Evolutionary conservation across 2,329 filamentous ascomycete genomes (phyloP).

Genomic region (Cryphonectria japonica): DNA sequence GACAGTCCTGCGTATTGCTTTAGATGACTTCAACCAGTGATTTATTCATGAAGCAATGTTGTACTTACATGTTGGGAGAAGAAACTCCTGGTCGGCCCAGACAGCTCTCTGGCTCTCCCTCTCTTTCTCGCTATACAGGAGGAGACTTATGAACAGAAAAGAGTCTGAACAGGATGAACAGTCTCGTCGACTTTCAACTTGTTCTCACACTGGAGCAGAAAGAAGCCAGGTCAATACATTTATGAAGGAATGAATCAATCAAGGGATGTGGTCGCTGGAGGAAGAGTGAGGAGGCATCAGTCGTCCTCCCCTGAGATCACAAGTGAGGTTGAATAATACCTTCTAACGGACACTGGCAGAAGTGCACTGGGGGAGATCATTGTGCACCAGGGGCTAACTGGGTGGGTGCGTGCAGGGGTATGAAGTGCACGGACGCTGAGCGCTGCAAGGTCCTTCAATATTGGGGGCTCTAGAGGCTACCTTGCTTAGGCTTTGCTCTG

Average conservation of each 20-base stretch:
- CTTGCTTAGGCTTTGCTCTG: background rate
- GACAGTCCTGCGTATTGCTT: constrained; percentile 69
- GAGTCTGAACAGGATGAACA: background rate
- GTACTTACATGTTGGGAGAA: constrained; percentile 25
- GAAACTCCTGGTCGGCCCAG: constrained; percentile 8
- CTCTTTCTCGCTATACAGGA: background rate
- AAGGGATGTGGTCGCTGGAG: too few species aligned
- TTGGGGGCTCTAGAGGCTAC: background rate
- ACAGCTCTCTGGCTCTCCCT: too few species aligned
- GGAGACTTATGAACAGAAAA: constrained; percentile 12
- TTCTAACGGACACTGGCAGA: constrained; percentile 4
- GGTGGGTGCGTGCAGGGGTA: background rate
- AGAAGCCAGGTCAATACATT: background rate
- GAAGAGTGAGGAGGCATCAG: constrained; percentile 5
- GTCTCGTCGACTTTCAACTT: background rate
- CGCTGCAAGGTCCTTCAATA: background rate
- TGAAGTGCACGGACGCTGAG: background rate
- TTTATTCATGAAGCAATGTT: background rate
- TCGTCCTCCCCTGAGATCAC: background rate
- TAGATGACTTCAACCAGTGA: background rate
- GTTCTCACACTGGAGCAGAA: background rate
- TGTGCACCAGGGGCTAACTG: background rate
- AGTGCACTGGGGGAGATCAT: background rate
- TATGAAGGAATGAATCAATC: background rate
- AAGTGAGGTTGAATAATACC: constrained; percentile 15